These are phyloP conservation scores for Nissolia schottii DNA, from an alignment of 306 rosid genomes.

Conservation along the genomic window DNA sequence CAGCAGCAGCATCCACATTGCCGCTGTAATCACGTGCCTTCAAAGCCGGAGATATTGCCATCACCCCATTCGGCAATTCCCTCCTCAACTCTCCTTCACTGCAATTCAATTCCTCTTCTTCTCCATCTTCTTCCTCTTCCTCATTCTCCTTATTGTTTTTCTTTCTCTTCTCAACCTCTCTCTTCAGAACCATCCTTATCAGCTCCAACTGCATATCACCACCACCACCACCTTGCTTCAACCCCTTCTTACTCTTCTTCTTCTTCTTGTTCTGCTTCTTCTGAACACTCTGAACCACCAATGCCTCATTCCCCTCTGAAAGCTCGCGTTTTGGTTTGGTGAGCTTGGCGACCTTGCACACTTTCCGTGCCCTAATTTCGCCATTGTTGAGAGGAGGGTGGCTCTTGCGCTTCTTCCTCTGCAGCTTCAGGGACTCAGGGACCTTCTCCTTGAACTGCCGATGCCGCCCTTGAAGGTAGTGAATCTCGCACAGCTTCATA, in stretches of 20 bases:
- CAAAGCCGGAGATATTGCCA: conserved; percentile 81
- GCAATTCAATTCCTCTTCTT: conserved; percentile 30
- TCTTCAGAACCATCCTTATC: conserved; percentile 76
- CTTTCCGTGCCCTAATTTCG: conserved; percentile 61
- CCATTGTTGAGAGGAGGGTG: conserved; percentile 18
- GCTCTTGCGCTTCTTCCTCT: conserved; percentile 49
- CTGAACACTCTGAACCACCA: background rate
- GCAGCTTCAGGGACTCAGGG: conserved; percentile 84
- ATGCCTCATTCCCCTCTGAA: conserved; percentile 16
- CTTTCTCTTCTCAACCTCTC: conserved; percentile 78
- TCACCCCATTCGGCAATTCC: conserved; percentile 85
- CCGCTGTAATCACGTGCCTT: conserved; percentile 33
- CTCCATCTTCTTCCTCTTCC: background rate
- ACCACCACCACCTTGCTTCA: conserved; percentile 59
- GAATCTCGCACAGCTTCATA: conserved; percentile 92
- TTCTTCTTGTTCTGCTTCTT: background rate
- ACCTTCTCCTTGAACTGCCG: conserved; percentile 86
- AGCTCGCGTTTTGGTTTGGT: conserved; percentile 51
- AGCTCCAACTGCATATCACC: conserved; percentile 68
- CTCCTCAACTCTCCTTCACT: conserved; percentile 55
- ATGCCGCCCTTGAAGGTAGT: conserved; percentile 91
- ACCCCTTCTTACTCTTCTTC: conserved; percentile 18
- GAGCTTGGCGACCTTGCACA: conserved; percentile 38
- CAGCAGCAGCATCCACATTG: conserved; percentile 60
- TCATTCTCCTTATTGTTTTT: background rate